Percentiles rank a stretch among this genome's conserved stretches.
phyloP scores from a whole-genome alignment of 2,329 filamentous ascomycete species.

The Byssoonygena ceratinophila region DNA sequence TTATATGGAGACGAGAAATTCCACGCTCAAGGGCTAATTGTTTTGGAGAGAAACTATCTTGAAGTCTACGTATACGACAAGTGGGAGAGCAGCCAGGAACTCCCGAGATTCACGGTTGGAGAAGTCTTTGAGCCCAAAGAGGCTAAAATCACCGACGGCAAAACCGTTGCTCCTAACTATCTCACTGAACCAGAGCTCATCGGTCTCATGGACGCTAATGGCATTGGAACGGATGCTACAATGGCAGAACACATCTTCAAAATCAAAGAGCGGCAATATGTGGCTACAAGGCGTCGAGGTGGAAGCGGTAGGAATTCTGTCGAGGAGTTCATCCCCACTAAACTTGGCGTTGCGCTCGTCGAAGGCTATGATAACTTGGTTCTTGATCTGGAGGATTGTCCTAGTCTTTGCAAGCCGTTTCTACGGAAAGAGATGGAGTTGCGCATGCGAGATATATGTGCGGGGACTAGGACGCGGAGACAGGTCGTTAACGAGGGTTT shows the following conservation, averaged over 20 bases:
- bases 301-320: slow-evolving; percentile 42
- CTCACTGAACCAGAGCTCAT: slow-evolving; percentile 93
- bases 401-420: slow-evolving; percentile 86
- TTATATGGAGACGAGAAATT: slow-evolving; percentile 76
- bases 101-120: slow-evolving; percentile 68
- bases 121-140: slow-evolving; percentile 82
- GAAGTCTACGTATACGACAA: slow-evolving; percentile 95
- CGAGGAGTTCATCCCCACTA: slow-evolving; percentile 85
- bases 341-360: slow-evolving; percentile 80
- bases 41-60: slow-evolving; percentile 82
- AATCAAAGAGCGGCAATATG: slow-evolving; percentile 84
- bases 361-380: slow-evolving; percentile 92
- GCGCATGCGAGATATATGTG: slow-evolving; percentile 94
- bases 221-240: slow-evolving; percentile 94
- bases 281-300: slow-evolving; percentile 51
- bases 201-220: slow-evolving; percentile 94
- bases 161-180: slow-evolving; percentile 73
- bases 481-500: slow-evolving; percentile 74
- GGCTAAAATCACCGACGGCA: slow-evolving; percentile 80
- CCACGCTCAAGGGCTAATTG: slow-evolving; percentile 68
- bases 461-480: slow-evolving; percentile 63
- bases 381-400: slow-evolving; percentile 55
- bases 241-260: slow-evolving; percentile 98
- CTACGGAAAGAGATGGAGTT: slow-evolving; percentile 95
- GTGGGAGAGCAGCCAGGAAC: slow-evolving; percentile 76